phyloP scores from a whole-genome alignment of 805 yeast genomes.

The Maudiozyma bulderi region DNA sequence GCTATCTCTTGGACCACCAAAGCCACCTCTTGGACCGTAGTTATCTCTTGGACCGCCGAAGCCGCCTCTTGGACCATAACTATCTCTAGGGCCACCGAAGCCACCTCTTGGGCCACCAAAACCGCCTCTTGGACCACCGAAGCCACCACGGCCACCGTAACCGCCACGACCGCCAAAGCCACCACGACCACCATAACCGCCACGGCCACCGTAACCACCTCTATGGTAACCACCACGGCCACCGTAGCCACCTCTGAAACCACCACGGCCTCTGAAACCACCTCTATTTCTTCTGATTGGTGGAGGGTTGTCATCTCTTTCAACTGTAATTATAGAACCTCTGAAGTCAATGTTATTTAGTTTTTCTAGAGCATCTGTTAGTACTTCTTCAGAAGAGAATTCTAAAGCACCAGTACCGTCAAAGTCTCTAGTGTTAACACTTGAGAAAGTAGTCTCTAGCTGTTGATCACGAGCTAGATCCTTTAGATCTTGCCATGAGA shows the following conservation, averaged over 20 bases:
- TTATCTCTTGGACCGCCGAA: slow-evolving; percentile 32
- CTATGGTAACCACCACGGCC: slow-evolving; percentile 19
- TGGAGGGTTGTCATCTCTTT: slow-evolving; percentile 59
- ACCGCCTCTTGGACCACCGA: slow-evolving; percentile 38
- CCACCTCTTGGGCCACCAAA: slow-evolving; percentile 36
- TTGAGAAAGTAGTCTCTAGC: slow-evolving; percentile 51
- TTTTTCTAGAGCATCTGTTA: slow-evolving; percentile 63
- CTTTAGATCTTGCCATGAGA: slow-evolving; percentile 83
- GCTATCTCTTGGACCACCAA: slow-evolving; percentile 33
- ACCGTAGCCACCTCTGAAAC: slow-evolving; percentile 20
- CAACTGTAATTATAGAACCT: slow-evolving; percentile 62
- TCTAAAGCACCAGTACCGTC: slow-evolving; percentile 40
- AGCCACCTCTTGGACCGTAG: slow-evolving; percentile 36
- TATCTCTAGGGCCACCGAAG: slow-evolving; percentile 37
- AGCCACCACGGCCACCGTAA: slow-evolving; percentile 35
- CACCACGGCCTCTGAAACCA: slow-evolving; percentile 40
- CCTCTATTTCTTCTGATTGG: slow-evolving; percentile 39
- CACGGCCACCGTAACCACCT: slow-evolving; percentile 35
- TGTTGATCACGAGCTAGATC: slow-evolving; percentile 79
- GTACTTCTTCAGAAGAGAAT: slow-evolving; percentile 56
- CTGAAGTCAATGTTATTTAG: slow-evolving; percentile 63
- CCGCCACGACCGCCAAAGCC: slow-evolving; percentile 35
- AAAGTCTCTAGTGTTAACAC: slow-evolving; percentile 37
- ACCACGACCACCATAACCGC: slow-evolving; percentile 39
- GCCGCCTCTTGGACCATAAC: slow-evolving; percentile 33